phyloP scores from a whole-genome alignment of 2,329 filamentous ascomycete genomes.

The Hypoxylon sp. region DNA sequence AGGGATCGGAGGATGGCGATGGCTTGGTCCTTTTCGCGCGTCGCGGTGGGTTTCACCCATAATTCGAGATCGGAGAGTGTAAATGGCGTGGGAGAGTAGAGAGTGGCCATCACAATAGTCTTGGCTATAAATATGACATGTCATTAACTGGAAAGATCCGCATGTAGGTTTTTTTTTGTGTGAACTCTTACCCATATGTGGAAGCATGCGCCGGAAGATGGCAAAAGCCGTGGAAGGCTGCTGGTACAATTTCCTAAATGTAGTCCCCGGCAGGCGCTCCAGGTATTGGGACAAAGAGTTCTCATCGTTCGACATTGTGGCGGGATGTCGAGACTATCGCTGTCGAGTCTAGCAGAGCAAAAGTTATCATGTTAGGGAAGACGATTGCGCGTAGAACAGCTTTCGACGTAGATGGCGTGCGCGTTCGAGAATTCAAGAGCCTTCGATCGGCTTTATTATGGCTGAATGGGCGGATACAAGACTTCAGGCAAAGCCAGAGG shows the following conservation, averaged over 20 bases:
- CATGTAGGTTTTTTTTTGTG: too few species aligned
- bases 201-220: conserved; percentile 96
- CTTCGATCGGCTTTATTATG: too few species aligned
- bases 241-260: conserved; percentile 90
- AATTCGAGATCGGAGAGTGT: conserved; percentile 81
- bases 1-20: conserved; percentile 82
- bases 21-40: conserved; percentile 81
- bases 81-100: conserved; percentile 87
- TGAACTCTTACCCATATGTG: conserved; percentile 77
- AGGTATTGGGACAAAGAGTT: conserved; percentile 83
- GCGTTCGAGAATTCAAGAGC: too few species aligned
- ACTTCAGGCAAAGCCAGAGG: too few species aligned
- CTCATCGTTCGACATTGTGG: conserved; percentile 44
- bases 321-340: conserved; percentile 21
- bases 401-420: too few species aligned
- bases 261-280: conserved; percentile 87
- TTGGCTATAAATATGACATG: too few species aligned
- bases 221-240: conserved; percentile 95
- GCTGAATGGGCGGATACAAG: too few species aligned
- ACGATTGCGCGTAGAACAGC: neutral
- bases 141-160: too few species aligned
- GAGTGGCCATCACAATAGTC: conserved; percentile 92
- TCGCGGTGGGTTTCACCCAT: conserved; percentile 77
- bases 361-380: conserved; percentile 21
- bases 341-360: conserved; percentile 10